Evolutionary conservation across 345 rosid species (phyloP).

Genomic region (Reutealis trisperma): DNA sequence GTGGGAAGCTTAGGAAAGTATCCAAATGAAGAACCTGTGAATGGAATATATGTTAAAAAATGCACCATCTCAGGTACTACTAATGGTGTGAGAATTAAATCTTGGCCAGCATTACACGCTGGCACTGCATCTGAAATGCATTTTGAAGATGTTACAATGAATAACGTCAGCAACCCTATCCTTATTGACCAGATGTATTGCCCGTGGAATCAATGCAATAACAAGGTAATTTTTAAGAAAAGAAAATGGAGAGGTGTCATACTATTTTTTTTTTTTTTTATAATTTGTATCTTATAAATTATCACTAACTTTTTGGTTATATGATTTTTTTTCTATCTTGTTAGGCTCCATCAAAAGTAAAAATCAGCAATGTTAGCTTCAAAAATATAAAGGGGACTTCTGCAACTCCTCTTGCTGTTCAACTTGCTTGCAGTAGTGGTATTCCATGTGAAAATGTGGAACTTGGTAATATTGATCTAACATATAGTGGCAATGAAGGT

Average conservation of each 20-base stretch:
- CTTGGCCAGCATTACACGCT: not conserved
- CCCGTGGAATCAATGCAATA: not conserved
- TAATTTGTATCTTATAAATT: not conserved
- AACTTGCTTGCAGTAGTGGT: not conserved
- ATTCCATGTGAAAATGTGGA: constrained; percentile 9
- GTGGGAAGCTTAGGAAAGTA: constrained; percentile 13
- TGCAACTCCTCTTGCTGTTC: not conserved
- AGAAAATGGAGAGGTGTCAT: too few species aligned
- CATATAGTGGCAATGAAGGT: not conserved
- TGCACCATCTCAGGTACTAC: not conserved
- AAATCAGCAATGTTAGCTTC: not conserved
- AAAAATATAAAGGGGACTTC: not conserved
- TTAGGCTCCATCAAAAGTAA: constrained; percentile 1
- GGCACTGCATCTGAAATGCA: not conserved
- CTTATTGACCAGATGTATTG: constrained; percentile 3
- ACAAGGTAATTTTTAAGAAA: not conserved
- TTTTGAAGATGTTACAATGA: not conserved
- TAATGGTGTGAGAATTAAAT: constrained; percentile 7
- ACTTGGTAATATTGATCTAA: not conserved
- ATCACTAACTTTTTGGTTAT: not conserved
- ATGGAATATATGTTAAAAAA: not conserved
- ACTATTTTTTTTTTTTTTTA: too few species aligned
- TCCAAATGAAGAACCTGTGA: not conserved
- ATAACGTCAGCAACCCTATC: not conserved
- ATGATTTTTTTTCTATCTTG: not conserved